Evolutionary conservation across 176 grass and related monocot genomes (phyloP).

Genomic region (Aegilops speltoides): DNA sequence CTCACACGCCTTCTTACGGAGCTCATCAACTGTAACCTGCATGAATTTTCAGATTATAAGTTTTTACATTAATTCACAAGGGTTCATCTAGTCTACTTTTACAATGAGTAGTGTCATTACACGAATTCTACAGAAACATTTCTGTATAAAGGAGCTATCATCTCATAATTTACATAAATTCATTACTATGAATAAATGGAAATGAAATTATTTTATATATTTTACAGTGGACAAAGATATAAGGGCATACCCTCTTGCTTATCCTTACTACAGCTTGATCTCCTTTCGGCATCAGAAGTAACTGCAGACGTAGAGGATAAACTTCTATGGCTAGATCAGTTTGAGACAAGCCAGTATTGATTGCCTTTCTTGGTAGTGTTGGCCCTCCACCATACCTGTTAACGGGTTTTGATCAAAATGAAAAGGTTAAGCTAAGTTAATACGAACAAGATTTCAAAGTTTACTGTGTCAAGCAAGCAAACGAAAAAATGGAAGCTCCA

Average conservation of each 20-base stretch:
- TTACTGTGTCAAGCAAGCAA: not conserved
- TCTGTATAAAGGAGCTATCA: not conserved
- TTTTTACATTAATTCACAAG: not conserved
- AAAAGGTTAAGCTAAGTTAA: slow-evolving; percentile 14
- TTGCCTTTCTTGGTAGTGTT: slow-evolving; percentile 86
- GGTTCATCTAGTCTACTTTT: not conserved
- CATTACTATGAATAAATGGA: slow-evolving; percentile 5
- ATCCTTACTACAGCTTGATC: slow-evolving; percentile 89
- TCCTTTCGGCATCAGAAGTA: slow-evolving; percentile 79
- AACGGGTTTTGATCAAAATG: slow-evolving; percentile 22
- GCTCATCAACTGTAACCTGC: slow-evolving; percentile 83
- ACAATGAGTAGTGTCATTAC: not conserved
- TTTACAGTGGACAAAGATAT: slow-evolving; percentile 9
- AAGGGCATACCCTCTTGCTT: slow-evolving; percentile 88
- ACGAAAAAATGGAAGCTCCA: not conserved
- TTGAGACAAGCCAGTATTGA: slow-evolving; percentile 94
- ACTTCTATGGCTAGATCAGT: slow-evolving; percentile 98
- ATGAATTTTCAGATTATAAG: slow-evolving; percentile 9
- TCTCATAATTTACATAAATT: slow-evolving; percentile 4
- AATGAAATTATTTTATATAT: slow-evolving; percentile 14
- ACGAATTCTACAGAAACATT: not conserved
- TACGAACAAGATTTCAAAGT: slow-evolving; percentile 5
- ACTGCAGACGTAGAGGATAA: slow-evolving; percentile 93
- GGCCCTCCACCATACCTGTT: slow-evolving; percentile 97
- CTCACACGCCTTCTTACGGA: slow-evolving; percentile 83